Evolutionary conservation across 2,329 filamentous ascomycete genomes (phyloP), one percentile per base, ranked within the genome.

Genomic region (Plectosphaerella sp.): DNA sequence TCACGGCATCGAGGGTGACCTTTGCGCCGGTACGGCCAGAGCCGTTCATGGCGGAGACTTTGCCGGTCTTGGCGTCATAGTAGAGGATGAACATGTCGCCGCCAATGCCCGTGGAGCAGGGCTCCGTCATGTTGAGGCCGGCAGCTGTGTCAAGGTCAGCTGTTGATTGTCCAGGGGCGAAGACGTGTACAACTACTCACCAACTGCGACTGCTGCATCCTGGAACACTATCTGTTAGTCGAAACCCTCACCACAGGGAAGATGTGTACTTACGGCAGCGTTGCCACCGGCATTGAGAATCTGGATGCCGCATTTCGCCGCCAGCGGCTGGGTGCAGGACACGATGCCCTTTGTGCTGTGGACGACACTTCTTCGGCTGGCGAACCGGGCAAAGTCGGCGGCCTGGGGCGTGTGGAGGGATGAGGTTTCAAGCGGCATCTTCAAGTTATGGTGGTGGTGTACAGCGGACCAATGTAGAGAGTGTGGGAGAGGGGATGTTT

Each of bases 41-140:
- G 18, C 92, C 94, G 69, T 99, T 99, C 69, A 97, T 75, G 10
- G 91, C 89, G 51, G 85, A 87, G 9, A 97, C 87, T 57, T 88
- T 88, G 64, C 88, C 88, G 0, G 86, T 89, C 60, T 87, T 82
- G 42, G 91, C 90, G 65, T 95, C 83, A 74, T 93, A 97, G 77
- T 84, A 97, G 36, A 97, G 82, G 68, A 92, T 92, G 73, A 97
- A 99, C 85, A 96, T 91, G 72, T 99, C 94, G 57, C 94, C 94
- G 52, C 94, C 94, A 54, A 99, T 97, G 41, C 94, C 94, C 1
- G 94, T 97, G 6, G 89, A 94, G 54, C 86, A 85, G 8, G 94
- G 94, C 66, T 99, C 94, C 1, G 93, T 96, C 65, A 97, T 82
- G 71, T 97, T 97, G 52, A 99, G 77, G 5, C 86, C 91, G 33